Base-by-base conservation (phyloP, 495 filamentous ascomycete genomes). In the Physcia stellaris region DNA sequence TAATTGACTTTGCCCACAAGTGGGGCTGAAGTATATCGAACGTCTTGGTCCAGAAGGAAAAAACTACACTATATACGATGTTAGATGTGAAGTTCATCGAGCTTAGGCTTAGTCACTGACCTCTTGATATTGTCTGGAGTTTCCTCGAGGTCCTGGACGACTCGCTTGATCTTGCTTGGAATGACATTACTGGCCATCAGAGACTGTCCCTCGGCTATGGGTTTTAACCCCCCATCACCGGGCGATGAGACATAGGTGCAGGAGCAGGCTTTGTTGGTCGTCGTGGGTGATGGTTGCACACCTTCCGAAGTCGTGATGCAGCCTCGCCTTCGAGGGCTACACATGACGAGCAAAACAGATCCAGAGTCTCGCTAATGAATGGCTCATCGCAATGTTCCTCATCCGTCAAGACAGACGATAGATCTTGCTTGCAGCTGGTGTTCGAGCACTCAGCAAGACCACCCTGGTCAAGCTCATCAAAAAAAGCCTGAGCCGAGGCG, bases 1-100 rank as follows among this genome's bases (percentile, higher is more conserved):
- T 18, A 13, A 43, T 43, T 12, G 34, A 30, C 7, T 24, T 28
- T 9, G 21, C 19, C 17, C 9, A 11, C 5, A 43, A 35, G 11
- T 22, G 34, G 13, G 41, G 41, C 27, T 43, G 33, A 16, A 43
- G 19, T 4, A 43, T 38, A 27, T 43, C 41, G 5, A 43, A 43
- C 4, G 41, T 43, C 18, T 39, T 43, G 13, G 41, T 23, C 19
- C 26, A 28, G 9, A 13, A 28, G 26, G 26, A 28, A 13, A 28
- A 28, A 13, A 28, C 26, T 7, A 28, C 26, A 28, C 26, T 28
- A 28, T 7, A 13, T 7, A 7, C 9, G 13, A 7, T 7, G 26
- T 28, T 28, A 7, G 26, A 7, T 28, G 13, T 7, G 9, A 13
- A 28, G 7, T 28, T 13, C 26, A 28, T 7, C 9, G 26, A 28